Conservation (phyloP, 2,329 filamentous ascomycete genomes). For the Beauveria caledonica region DNA sequence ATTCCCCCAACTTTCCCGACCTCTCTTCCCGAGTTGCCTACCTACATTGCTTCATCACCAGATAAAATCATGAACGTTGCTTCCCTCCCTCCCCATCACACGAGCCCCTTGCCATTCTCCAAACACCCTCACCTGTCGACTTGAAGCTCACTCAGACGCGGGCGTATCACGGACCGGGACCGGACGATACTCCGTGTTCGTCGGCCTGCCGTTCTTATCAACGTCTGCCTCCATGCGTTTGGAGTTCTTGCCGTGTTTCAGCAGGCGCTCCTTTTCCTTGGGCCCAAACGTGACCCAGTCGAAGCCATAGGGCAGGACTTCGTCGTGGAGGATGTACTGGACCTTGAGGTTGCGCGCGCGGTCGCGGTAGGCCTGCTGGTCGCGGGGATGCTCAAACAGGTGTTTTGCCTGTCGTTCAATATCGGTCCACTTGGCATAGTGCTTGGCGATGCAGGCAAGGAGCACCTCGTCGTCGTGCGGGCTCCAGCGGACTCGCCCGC, state of each 20-base stretch:
- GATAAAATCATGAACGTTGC: no score
- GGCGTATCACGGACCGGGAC: no score
- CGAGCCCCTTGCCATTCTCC: no score
- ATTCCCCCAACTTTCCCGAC: no score
- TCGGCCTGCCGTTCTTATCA: neutral
- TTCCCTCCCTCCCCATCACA: no score
- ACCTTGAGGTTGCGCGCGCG: slow-evolving; percentile 51
- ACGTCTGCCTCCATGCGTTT: neutral
- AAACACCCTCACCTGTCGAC: no score
- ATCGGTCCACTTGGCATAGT: slow-evolving; percentile 22
- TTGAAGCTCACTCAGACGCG: no score
- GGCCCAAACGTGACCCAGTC: slow-evolving; percentile 40
- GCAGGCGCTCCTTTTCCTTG: slow-evolving; percentile 40
- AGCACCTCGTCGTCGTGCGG: slow-evolving; percentile 33
- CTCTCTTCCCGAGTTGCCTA: no score
- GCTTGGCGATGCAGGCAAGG: slow-evolving; percentile 30
- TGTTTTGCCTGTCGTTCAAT: slow-evolving; percentile 22
- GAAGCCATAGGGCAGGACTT: slow-evolving; percentile 37
- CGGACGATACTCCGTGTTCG: neutral
- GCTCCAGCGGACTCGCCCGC: slow-evolving; percentile 33
- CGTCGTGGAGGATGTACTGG: slow-evolving; percentile 38
- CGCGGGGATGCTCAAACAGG: slow-evolving; percentile 35
- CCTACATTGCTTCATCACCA: no score
- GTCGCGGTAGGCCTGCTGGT: slow-evolving; percentile 50
- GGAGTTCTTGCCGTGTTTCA: slow-evolving; percentile 39